A percentile compares a stretch with the other conserved stretches of the same genome.
Conservation (phyloP, 2,329 filamentous ascomycete species). For the Leptographium flavum region DNA sequence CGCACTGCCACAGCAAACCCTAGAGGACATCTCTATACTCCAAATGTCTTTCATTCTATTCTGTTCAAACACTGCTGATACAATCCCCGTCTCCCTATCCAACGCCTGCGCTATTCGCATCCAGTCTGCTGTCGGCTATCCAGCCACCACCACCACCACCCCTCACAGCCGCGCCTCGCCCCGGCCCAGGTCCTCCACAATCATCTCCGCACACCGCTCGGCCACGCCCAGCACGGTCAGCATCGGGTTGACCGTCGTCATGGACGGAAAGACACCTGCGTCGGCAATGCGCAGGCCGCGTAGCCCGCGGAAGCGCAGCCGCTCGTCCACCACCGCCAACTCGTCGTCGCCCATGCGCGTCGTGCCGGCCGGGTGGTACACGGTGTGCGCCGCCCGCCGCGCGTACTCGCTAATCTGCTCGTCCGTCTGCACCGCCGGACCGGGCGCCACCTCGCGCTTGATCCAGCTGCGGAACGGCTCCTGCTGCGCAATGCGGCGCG, state of each 20-base stretch:
- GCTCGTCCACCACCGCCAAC: conserved; percentile 11
- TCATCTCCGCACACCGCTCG: conserved; percentile 72
- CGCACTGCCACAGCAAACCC: too few relatives aligned
- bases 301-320: conserved; percentile 21
- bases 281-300: conserved; percentile 12
- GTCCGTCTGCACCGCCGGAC: conserved; percentile 49
- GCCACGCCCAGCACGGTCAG: conserved; percentile 73
- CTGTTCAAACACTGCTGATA: too few relatives aligned
- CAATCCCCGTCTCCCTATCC: too few relatives aligned
- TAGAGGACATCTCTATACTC: too few relatives aligned
- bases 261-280: conserved; percentile 12
- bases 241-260: conserved; percentile 28
- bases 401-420: conserved; percentile 12
- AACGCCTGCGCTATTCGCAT: too few relatives aligned
- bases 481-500: conserved; percentile 9
- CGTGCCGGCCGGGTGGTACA: conserved; percentile 13
- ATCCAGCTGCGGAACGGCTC: conserved; percentile 11
- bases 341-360: conserved; percentile 12
- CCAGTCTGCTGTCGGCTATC: neutral
- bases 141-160: neutral
- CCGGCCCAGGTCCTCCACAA: conserved; percentile 49
- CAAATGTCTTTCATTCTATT: too few relatives aligned
- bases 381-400: conserved; percentile 9
- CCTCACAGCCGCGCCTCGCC: conserved; percentile 4
- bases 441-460: conserved; percentile 35